Percentiles rank a stretch among this genome's conserved stretches.
Conservation (phyloP, 805 yeast species). For the Torulaspora franciscae region DNA sequence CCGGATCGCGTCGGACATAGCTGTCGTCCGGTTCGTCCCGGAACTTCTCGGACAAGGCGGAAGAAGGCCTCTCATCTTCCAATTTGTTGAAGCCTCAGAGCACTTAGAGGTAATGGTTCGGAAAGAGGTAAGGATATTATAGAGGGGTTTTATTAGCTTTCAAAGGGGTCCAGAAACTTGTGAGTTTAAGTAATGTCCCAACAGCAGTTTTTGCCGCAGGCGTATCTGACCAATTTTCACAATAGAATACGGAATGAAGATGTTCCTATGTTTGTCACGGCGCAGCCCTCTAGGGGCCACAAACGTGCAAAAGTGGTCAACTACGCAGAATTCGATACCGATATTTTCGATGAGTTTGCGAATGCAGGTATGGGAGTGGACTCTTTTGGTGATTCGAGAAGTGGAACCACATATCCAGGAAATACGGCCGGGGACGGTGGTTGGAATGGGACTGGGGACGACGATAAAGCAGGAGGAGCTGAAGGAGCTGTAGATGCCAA, state of each 20-base stretch:
- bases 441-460: background rate
- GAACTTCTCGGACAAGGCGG: background rate
- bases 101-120: too few species aligned
- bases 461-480: slow-evolving; percentile 9
- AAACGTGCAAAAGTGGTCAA: slow-evolving; percentile 72
- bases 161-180: background rate
- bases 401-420: slow-evolving; percentile 5
- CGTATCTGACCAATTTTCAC: slow-evolving; percentile 67
- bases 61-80: background rate
- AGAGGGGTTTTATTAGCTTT: background rate
- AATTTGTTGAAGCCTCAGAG: background rate
- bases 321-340: slow-evolving; percentile 78
- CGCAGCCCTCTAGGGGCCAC: slow-evolving; percentile 71
- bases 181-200: slow-evolving; percentile 15
- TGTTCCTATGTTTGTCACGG: slow-evolving; percentile 66
- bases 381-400: slow-evolving; percentile 7
- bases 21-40: background rate
- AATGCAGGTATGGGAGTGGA: slow-evolving; percentile 12
- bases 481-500: slow-evolving; percentile 5
- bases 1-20: background rate
- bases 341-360: slow-evolving; percentile 49
- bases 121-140: too few species aligned
- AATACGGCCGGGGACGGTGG: background rate
- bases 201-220: slow-evolving; percentile 55
- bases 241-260: slow-evolving; percentile 69